phyloP scores from a whole-genome alignment of 805 yeast species.

The Cyberlindnera mississippiensis region DNA sequence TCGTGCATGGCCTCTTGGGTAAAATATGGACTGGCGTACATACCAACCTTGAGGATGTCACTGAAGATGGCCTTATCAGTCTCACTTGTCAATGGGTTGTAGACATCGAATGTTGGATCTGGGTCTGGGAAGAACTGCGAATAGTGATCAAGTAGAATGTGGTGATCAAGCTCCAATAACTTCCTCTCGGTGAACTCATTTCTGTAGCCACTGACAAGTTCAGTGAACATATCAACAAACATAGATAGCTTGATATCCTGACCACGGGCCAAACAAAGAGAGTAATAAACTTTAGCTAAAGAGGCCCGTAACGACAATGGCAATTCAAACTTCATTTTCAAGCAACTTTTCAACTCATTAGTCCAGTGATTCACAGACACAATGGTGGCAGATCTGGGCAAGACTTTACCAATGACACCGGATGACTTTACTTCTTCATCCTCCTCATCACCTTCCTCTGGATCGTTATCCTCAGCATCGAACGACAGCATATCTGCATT shows the following conservation, averaged over 20 bases:
- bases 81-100: conserved; percentile 27
- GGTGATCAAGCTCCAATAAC: conserved; percentile 33
- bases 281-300: conserved; percentile 66
- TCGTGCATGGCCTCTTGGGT: conserved; percentile 41
- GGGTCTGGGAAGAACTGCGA: conserved; percentile 41
- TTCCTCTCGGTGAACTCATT: conserved; percentile 28
- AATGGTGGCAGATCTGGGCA: conserved; percentile 67
- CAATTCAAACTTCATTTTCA: conserved; percentile 73
- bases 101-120: conserved; percentile 43
- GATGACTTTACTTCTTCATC: conserved; percentile 36
- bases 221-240: conserved; percentile 58
- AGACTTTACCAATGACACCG: conserved; percentile 52
- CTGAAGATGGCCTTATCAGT: conserved; percentile 46
- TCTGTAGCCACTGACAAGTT: conserved; percentile 43
- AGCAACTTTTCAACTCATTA: conserved; percentile 73
- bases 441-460: conserved; percentile 36
- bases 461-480: conserved; percentile 30
- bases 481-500: conserved; percentile 35
- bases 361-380: conserved; percentile 83
- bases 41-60: conserved; percentile 48
- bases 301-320: conserved; percentile 62
- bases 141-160: conserved; percentile 30
- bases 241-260: conserved; percentile 58
- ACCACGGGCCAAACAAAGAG: conserved; percentile 67
- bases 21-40: conserved; percentile 52